Conservation (phyloP, 2,329 filamentous ascomycete genomes). For the Claviceps cyperi region DNA sequence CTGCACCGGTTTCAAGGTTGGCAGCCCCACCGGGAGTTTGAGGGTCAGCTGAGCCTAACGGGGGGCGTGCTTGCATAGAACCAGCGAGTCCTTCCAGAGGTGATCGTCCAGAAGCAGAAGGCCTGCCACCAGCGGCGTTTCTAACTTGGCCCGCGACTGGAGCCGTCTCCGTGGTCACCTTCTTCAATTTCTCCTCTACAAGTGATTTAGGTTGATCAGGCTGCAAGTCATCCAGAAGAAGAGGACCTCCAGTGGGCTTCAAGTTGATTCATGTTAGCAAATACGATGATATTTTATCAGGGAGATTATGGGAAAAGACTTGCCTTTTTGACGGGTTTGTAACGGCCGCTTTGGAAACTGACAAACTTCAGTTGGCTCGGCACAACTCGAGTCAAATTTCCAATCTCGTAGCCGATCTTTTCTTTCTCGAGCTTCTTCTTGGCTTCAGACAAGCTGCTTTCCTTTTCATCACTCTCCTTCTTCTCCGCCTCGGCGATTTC, state of each 20-base stretch:
- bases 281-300: neutral
- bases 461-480: conserved; percentile 24
- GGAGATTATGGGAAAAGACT: conserved; percentile 13
- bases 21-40: conserved; percentile 29
- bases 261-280: neutral
- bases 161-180: conserved; percentile 49
- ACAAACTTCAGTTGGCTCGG: conserved; percentile 91
- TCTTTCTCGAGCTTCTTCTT: conserved; percentile 94
- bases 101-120: conserved; percentile 16
- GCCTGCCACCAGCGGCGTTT: conserved; percentile 16
- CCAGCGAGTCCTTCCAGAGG: conserved; percentile 23
- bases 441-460: conserved; percentile 34
- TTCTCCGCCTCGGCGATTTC: conserved; percentile 42
- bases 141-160: conserved; percentile 33
- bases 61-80: conserved; percentile 18
- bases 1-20: conserved; percentile 35
- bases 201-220: conserved; percentile 65
- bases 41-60: conserved; percentile 17
- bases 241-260: conserved; percentile 82
- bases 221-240: conserved; percentile 76
- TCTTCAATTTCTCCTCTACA: conserved; percentile 87
- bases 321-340: conserved; percentile 82
- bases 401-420: conserved; percentile 88
- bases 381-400: conserved; percentile 93
- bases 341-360: conserved; percentile 78